These are phyloP conservation scores for Hericium rajendrae DNA, from an alignment of 768 basidiomycete genomes.

Conservation along the genomic window DNA sequence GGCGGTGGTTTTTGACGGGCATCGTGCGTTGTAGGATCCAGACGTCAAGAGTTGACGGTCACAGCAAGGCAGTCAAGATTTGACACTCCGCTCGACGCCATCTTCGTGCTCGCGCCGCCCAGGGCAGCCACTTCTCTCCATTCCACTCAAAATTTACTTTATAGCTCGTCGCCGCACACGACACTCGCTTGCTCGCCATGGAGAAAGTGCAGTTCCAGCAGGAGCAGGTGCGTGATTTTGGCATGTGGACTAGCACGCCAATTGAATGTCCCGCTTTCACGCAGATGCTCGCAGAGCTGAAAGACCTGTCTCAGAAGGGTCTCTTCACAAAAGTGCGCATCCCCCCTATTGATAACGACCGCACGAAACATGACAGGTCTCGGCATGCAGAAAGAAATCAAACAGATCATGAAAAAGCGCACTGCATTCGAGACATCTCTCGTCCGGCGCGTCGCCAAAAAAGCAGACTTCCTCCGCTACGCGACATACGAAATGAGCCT, in stretches of 20 bases:
- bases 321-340: conserved; percentile 68
- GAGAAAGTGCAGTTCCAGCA: conserved; percentile 92
- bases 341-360: background rate
- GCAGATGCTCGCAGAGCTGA: conserved; percentile 91
- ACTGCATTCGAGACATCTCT: conserved; percentile 79
- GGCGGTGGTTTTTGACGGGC: conserved; percentile 42
- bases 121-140: background rate
- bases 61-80: background rate
- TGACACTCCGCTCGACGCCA: background rate
- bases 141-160: background rate
- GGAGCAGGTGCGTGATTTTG: conserved; percentile 51
- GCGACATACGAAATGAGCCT: conserved; percentile 86
- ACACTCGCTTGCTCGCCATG: conserved; percentile 34
- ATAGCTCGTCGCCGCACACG: background rate
- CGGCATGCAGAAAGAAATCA: conserved; percentile 56
- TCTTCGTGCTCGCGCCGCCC: background rate
- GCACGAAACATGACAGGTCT: background rate
- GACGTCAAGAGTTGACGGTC: background rate
- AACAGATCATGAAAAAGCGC: conserved; percentile 75
- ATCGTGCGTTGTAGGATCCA: conserved; percentile 18
- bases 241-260: background rate
- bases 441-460: conserved; percentile 75
- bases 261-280: background rate
- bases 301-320: conserved; percentile 78
- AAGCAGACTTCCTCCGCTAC: conserved; percentile 84